A percentile compares a stretch with the other conserved stretches of the same genome.
phyloP scores from a whole-genome alignment of 352 stramenopile genomes.

The Blastocystis sp. region DNA sequence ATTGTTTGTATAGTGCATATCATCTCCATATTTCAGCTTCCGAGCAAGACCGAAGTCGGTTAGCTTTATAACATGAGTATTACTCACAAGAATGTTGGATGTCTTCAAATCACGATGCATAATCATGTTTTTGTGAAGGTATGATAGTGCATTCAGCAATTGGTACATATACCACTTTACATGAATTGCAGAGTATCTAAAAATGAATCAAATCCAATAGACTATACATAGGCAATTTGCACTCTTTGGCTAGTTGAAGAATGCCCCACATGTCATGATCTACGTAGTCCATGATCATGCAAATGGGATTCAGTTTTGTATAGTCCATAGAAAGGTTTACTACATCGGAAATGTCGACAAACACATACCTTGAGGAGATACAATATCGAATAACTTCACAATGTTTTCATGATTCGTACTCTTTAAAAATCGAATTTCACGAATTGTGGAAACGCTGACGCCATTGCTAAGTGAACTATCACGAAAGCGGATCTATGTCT shows the following conservation, averaged over 20 bases:
- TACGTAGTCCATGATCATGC: constrained; percentile 61
- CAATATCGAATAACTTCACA: constrained; percentile 42
- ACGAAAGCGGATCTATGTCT: constrained; percentile 41
- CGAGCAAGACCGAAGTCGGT: constrained; percentile 54
- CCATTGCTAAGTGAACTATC: constrained; percentile 29
- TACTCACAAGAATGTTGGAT: constrained; percentile 68
- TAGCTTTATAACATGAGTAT: constrained; percentile 41
- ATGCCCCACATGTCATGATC: constrained; percentile 60
- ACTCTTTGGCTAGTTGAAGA: constrained; percentile 40
- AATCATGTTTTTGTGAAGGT: constrained; percentile 58
- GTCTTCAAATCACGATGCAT: constrained; percentile 61
- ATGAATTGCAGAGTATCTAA: constrained; percentile 43
- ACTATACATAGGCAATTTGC: constrained; percentile 14
- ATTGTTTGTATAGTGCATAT: constrained; percentile 59
- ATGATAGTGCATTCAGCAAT: constrained; percentile 30
- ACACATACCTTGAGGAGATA: constrained; percentile 26
- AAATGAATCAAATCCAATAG: not conserved
- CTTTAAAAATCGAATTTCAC: constrained; percentile 56
- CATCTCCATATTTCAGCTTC: constrained; percentile 63
- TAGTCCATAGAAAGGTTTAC: constrained; percentile 44
- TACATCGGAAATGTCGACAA: not conserved
- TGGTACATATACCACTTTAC: constrained; percentile 60
- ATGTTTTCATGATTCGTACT: constrained; percentile 52
- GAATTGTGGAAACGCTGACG: constrained; percentile 57
- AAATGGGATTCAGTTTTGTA: constrained; percentile 45